Conservation (phyloP, 108 stramenopile genomes). For the Aurantiochytrium sp. region DNA sequence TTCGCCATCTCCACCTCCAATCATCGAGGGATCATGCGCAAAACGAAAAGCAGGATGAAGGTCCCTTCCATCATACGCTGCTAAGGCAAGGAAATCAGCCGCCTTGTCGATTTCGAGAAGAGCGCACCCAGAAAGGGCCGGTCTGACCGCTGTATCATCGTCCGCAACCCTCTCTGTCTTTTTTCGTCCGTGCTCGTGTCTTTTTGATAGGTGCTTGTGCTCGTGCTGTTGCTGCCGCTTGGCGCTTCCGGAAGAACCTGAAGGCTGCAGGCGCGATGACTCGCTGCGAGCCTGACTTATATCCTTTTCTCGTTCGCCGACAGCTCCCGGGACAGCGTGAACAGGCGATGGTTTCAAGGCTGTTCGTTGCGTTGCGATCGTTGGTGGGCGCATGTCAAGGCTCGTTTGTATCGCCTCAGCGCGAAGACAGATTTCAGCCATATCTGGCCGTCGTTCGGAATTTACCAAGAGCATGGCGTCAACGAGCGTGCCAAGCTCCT, state of each 20-base stretch:
- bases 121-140: background rate
- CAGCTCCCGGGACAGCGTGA: no score
- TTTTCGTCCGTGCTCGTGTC: no score
- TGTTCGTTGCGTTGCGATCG: background rate
- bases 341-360: no score
- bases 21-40: background rate
- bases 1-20: background rate
- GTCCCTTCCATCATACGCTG: background rate
- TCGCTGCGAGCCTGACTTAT: no score
- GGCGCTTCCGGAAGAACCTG: no score
- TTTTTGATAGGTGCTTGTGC: no score
- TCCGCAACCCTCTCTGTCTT: no score
- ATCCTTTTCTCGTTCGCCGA: no score
- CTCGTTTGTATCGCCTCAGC: background rate
- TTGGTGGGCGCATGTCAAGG: background rate
- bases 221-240: no score
- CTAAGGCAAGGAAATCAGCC: background rate
- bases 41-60: background rate
- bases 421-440: background rate
- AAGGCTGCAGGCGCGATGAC: no score
- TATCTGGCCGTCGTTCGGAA: background rate
- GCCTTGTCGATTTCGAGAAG: background rate
- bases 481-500: constrained; percentile 27
- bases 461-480: background rate
- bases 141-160: background rate